Percentiles rank a stretch among this genome's conserved stretches.
These are phyloP conservation scores for Phytopythium boreale DNA, from an alignment of 352 stramenopile species.

Conservation along the genomic window DNA sequence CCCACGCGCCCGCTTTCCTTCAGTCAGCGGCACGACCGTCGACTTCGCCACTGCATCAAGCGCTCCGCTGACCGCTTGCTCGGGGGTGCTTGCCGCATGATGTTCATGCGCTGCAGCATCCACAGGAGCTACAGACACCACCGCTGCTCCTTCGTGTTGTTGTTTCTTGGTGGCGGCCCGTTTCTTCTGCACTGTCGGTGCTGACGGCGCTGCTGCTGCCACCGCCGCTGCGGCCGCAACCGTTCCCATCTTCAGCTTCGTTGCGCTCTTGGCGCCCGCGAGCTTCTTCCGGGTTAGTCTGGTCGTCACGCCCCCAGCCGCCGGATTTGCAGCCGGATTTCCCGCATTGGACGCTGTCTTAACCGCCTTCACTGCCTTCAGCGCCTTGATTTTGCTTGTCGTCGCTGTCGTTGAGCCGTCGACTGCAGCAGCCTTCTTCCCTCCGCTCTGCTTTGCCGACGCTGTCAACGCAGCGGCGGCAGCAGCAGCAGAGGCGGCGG, in stretches of 20 bases:
- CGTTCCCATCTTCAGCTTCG: neutral
- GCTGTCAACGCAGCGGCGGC: neutral
- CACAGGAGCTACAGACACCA: neutral
- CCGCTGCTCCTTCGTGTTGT: neutral
- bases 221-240: neutral
- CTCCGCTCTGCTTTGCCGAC: neutral
- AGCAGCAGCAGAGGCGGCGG: neutral
- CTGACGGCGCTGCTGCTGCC: neutral
- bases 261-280: neutral
- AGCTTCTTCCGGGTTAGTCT: neutral
- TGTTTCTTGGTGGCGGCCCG: neutral
- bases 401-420: neutral
- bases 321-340: neutral
- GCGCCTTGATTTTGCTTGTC: neutral
- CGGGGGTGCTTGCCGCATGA: too few species aligned
- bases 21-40: conserved; percentile 18
- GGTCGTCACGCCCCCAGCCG: neutral
- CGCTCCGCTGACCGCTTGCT: neutral
- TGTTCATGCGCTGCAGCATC: neutral
- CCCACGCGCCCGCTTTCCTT: conserved; percentile 14
- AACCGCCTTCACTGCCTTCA: neutral
- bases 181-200: neutral
- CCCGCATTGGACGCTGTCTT: neutral
- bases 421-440: neutral
- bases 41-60: conserved; percentile 7